These are phyloP conservation scores for Clonostachys rosea DNA, from an alignment of 2,329 filamentous ascomycete species.

Conservation along the genomic window DNA sequence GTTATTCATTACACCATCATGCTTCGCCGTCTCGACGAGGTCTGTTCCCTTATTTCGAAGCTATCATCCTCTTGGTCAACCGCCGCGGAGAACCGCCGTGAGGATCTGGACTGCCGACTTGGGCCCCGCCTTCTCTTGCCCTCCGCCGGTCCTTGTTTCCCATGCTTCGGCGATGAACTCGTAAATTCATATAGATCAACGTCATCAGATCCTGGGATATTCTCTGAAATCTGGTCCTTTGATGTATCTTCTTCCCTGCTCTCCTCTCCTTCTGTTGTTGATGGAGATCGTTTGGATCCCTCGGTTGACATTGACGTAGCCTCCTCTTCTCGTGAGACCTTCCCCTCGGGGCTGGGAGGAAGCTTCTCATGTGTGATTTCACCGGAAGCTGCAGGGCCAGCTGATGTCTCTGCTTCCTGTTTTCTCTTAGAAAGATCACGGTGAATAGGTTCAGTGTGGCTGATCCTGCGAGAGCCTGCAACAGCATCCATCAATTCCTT, in stretches of 20 bases:
- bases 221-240: slow-evolving; percentile 7
- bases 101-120: slow-evolving; percentile 24
- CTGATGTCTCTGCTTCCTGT: slow-evolving; percentile 10
- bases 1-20: slow-evolving; percentile 49
- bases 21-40: slow-evolving; percentile 43
- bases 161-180: slow-evolving; percentile 35
- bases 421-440: slow-evolving; percentile 21
- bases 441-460: slow-evolving; percentile 19
- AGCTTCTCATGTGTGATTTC: slow-evolving; percentile 1
- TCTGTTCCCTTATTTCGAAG: slow-evolving; percentile 16
- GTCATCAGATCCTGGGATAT: slow-evolving; percentile 14
- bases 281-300: slow-evolving; percentile 30
- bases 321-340: slow-evolving; percentile 17
- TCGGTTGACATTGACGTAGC: slow-evolving; percentile 16
- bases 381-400: no score
- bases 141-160: slow-evolving; percentile 16
- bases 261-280: slow-evolving; percentile 15
- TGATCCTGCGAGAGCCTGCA: slow-evolving; percentile 40
- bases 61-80: slow-evolving; percentile 24
- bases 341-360: slow-evolving; percentile 34
- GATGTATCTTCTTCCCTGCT: slow-evolving; percentile 4
- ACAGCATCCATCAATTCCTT: slow-evolving; percentile 75
- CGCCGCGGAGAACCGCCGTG: slow-evolving; percentile 32
- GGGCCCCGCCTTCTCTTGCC: slow-evolving; percentile 13
- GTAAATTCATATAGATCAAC: slow-evolving; percentile 53